A percentile compares a stretch with the other conserved stretches of the same genome.
These are phyloP conservation scores for Neurospora sublineolata DNA, from an alignment of 495 filamentous ascomycete species.

Conservation along the genomic window DNA sequence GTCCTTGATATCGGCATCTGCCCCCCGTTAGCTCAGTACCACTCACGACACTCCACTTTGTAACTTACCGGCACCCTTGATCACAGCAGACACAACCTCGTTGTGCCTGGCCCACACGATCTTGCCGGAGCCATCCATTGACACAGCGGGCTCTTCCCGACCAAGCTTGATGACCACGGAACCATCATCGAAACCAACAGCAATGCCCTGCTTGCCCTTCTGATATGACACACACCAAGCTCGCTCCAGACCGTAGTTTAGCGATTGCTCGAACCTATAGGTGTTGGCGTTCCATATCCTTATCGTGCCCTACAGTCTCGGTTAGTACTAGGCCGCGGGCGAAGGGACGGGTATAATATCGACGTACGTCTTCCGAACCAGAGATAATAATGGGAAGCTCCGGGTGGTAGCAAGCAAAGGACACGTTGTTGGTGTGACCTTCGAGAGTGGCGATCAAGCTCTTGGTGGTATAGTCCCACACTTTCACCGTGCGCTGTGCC, in stretches of 20 bases:
- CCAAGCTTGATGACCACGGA: constrained; percentile 97
- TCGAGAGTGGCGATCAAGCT: constrained; percentile 92
- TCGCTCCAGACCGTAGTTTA: constrained; percentile 89
- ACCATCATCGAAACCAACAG: constrained; percentile 95
- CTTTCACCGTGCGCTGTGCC: constrained; percentile 64
- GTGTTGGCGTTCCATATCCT: constrained; percentile 99
- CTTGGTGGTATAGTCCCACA: constrained; percentile 99
- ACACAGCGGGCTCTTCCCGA: constrained; percentile 91
- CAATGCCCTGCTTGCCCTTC: constrained; percentile 82
- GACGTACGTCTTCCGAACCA: constrained; percentile 73
- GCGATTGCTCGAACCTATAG: constrained; percentile 85
- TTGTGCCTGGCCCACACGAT: constrained; percentile 90
- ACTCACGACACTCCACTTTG: background rate
- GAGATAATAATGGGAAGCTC: constrained; percentile 96
- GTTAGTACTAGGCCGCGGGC: background rate
- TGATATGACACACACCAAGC: constrained; percentile 98
- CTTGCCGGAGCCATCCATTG: constrained; percentile 93
- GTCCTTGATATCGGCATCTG: constrained; percentile 72
- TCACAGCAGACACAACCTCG: constrained; percentile 66
- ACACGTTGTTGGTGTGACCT: constrained; percentile 97
- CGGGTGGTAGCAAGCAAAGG: constrained; percentile 95
- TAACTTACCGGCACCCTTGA: constrained; percentile 67
- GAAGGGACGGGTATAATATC: too few species aligned
- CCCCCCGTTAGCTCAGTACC: constrained; percentile 2
- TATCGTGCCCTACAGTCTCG: constrained; percentile 52